A percentile compares a stretch with the other conserved stretches of the same genome.
These are phyloP conservation scores for Colletotrichum nymphaeae DNA, from an alignment of 2,329 filamentous ascomycete species.

Conservation along the genomic window DNA sequence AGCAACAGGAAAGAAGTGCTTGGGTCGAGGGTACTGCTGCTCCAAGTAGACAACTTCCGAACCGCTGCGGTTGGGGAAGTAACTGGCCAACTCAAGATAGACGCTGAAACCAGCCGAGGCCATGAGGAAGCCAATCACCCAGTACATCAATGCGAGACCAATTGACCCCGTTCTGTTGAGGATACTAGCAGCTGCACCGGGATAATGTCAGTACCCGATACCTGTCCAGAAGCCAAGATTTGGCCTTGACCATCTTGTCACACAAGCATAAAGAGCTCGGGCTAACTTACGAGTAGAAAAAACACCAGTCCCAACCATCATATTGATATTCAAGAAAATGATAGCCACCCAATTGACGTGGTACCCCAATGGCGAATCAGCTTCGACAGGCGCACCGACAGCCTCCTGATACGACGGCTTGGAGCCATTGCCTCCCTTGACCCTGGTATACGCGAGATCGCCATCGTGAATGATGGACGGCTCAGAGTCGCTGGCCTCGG, in stretches of 20 bases:
- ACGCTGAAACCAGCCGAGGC: conserved; percentile 65
- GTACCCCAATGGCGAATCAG: conserved; percentile 68
- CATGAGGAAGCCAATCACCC: conserved; percentile 71
- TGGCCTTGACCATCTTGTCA: no score
- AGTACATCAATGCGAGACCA: conserved; percentile 72
- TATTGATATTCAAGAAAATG: conserved; percentile 69
- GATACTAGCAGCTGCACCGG: conserved; percentile 63
- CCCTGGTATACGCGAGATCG: conserved; percentile 53
- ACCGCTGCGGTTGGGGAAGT: conserved; percentile 75
- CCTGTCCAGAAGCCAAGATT: no score
- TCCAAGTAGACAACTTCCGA: conserved; percentile 76
- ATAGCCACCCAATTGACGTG: conserved; percentile 66
- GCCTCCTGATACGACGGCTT: conserved; percentile 69
- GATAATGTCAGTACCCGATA: neutral
- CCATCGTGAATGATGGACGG: conserved; percentile 48
- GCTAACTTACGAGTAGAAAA: conserved; percentile 69
- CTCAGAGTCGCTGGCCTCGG: conserved; percentile 40
- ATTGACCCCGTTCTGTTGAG: conserved; percentile 70
- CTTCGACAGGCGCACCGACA: conserved; percentile 70
- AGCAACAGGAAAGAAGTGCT: conserved; percentile 71
- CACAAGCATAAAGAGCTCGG: no score
- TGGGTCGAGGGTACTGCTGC: conserved; percentile 73
- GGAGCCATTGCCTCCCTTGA: conserved; percentile 60
- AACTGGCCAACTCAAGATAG: conserved; percentile 73
- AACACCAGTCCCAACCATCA: conserved; percentile 74